Evolutionary conservation across 352 stramenopile species (phyloP), one percentile per base, ranked within the genome.

Genomic region (Phytopythium ostracodes): DNA sequence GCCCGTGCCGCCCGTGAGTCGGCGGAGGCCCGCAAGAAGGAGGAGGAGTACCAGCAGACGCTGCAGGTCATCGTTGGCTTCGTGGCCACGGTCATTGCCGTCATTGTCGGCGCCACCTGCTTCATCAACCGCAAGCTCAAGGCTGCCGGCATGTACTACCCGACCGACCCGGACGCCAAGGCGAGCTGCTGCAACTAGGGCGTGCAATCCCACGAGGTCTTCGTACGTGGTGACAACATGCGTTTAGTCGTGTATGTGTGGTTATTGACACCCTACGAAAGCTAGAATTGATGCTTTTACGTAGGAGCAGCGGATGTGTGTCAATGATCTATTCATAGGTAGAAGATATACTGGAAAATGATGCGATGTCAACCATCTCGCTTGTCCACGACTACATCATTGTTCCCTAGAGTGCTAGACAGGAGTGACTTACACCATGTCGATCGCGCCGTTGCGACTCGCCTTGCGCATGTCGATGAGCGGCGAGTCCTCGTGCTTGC

Each of bases 61-160:
- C 67, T 94, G 52, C 77, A 88, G 63, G 61, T 76, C 22, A 91
- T 94, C 50, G 15, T 88, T 33, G 84, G 71, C 33, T 92, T 94
- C 46, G 72, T 94, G 12, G 65, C 60, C 25, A 92, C 85, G 55
- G 40, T 91, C 29, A 56, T 92, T 53, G 83, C 83, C 0, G 61
- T 85, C n/a, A 60, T 84, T 24, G 65, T 68, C 8, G 79, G 81
- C 20, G 73, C 70, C 44, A 81, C 83, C 36, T 92, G 76, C 63
- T 69, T 85, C 68, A 89, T 93, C 60, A 91, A 92, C 71, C 80
- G 85, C 68, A 94, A 94, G 74, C 81, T 92, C 57, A 92, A 92
- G 74, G 71, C 66, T 14, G 83, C 81, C 18, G 83, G 83, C 29
- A 88, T 92, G 72, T 92, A 92, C 77, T 89, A 86, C 60, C 74